Evolutionary conservation across 2,329 filamentous ascomycete species (phyloP), one percentile per base, ranked within the genome.

Genomic region (Fusarium sp.): DNA sequence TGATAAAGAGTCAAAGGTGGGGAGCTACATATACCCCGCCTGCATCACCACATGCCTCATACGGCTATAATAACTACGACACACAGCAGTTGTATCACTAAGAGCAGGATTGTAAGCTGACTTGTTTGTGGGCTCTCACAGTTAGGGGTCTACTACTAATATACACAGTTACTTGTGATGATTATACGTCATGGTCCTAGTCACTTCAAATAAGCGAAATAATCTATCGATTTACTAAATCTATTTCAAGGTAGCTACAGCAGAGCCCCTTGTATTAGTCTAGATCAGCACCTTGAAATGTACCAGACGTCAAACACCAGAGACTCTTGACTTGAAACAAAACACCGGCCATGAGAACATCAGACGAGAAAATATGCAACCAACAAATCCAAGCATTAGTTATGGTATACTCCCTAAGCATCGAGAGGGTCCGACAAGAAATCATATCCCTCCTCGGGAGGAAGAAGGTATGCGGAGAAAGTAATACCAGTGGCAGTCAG

Each of bases 371-470:
- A 50, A 56, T 38, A 44, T 30, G 39, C 20, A 39, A 42, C 51
- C 30, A 54, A 56, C 18, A 65, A 42, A 28, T 50, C 30, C 51
- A 41, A 52, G 14, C 20, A 44, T 54, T 47, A 41, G 24, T 44
- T 44, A 38, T 26, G 20, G 22, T 18, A 39, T 18, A 8, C 18
- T 24, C 41, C 38, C 47, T 72, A 80, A 85, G 90, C 79, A 91
- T 94, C 81, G 26, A 84, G 65, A 7, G 85, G 83, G 34, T 89
- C 87, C 18, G 83, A 79, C 68, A 89, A 79, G 71, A 94, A 89
- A 81, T 97, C 94, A 84, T 98, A 98, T 63, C 94, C 95, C 78
- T 93, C 94, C 81, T 98, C 95, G 1, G 90, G 88, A 2, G 94
- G 92, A 48, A 98, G 85, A 28, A 93, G 82, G 67, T 91, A 89